Conservation (phyloP, 208 protist species). For the Entamoeba histolytica region DNA sequence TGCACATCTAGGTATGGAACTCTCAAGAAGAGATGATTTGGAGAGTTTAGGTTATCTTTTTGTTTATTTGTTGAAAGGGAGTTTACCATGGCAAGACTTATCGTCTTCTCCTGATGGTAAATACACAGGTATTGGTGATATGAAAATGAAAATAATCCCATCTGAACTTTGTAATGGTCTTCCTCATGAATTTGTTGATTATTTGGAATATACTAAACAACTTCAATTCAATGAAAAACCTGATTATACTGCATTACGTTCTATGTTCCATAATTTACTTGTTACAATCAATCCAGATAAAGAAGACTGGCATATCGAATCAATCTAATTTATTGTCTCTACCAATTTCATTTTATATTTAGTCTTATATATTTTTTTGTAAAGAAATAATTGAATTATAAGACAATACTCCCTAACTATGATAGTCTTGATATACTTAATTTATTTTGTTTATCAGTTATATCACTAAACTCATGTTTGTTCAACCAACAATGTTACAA, state of each 20-base stretch:
- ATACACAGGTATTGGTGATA: constrained; percentile 77
- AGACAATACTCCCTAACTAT: too few species aligned
- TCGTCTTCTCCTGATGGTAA: constrained; percentile 50
- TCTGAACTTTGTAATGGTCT: constrained; percentile 67
- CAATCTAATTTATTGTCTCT: neutral
- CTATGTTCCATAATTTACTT: constrained; percentile 66
- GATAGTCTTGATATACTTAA: too few species aligned
- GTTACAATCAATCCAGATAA: neutral
- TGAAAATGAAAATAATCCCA: constrained; percentile 76
- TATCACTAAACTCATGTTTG: too few species aligned
- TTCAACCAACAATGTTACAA: too few species aligned
- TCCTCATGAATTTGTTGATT: constrained; percentile 69
- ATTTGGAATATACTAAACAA: constrained; percentile 76
- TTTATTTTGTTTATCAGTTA: too few species aligned
- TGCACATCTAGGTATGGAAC: constrained; percentile 89
- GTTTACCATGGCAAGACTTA: constrained; percentile 80
- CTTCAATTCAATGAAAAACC: constrained; percentile 92
- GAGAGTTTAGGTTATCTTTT: constrained; percentile 92
- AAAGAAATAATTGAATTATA: too few species aligned
- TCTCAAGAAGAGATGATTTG: constrained; percentile 76
- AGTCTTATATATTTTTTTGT: too few species aligned
- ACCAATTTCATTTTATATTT: too few species aligned
- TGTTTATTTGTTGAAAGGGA: constrained; percentile 95
- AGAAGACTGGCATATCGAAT: neutral
- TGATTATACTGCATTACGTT: constrained; percentile 86